Conservation (phyloP, 805 yeast species). For the Candida silvicultrix region DNA sequence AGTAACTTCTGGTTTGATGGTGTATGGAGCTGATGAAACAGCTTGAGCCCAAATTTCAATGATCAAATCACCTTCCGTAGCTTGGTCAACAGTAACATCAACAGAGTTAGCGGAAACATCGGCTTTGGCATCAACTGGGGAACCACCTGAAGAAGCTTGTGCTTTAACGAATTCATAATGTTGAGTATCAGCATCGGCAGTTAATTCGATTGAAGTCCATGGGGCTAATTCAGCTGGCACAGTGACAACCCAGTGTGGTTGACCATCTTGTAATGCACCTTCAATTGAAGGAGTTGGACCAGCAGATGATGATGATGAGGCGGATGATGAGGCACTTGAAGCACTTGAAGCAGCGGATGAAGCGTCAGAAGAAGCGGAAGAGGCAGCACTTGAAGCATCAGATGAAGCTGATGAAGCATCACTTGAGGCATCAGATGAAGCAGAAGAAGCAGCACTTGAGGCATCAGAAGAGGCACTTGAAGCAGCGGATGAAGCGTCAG, state of each 20-base stretch:
- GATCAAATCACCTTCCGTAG: not conserved
- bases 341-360: not conserved
- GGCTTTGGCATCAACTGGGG: not conserved
- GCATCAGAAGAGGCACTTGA: constrained; percentile 10
- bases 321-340: not conserved
- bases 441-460: not conserved
- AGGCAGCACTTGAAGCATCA: constrained; percentile 1
- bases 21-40: not conserved
- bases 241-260: not conserved
- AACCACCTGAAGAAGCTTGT: too few species aligned
- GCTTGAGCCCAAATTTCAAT: not conserved
- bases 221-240: not conserved
- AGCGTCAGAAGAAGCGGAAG: not conserved
- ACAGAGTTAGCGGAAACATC: not conserved
- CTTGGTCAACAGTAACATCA: not conserved
- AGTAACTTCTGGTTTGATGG: not conserved
- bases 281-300: not conserved
- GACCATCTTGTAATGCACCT: not conserved
- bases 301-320: constrained; percentile 8
- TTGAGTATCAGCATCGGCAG: not conserved
- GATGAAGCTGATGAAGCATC: constrained; percentile 28
- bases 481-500: not conserved
- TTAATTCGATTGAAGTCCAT: not conserved
- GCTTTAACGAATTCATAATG: not conserved
- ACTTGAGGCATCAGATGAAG: constrained; percentile 24